Evolutionary conservation across 768 basidiomycete genomes (phyloP).

Genomic region (Calocera cornea): DNA sequence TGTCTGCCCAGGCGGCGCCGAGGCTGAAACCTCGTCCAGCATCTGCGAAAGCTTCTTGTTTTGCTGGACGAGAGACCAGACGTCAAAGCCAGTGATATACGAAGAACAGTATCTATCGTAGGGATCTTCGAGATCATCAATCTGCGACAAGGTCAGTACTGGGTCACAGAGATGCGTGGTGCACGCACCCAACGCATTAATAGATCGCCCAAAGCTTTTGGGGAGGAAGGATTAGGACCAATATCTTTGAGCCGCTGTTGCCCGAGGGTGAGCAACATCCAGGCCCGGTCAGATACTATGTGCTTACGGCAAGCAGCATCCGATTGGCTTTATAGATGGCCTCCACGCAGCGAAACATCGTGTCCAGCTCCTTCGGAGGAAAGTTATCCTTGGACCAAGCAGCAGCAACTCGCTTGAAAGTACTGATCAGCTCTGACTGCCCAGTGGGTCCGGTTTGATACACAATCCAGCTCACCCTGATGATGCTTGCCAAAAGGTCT

Average conservation of each 20-base stretch:
- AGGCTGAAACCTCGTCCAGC: slow-evolving; percentile 52
- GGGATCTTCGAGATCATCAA: slow-evolving; percentile 78
- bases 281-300: background rate
- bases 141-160: slow-evolving; percentile 34
- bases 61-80: slow-evolving; percentile 62
- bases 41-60: slow-evolving; percentile 60
- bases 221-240: slow-evolving; percentile 79
- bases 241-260: slow-evolving; percentile 84
- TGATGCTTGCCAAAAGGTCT: slow-evolving; percentile 75
- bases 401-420: slow-evolving; percentile 75
- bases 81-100: slow-evolving; percentile 66
- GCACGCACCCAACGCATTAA: slow-evolving; percentile 88
- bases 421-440: slow-evolving; percentile 4
- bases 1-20: slow-evolving; percentile 44
- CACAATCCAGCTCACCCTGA: slow-evolving; percentile 42
- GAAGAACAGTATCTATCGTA: slow-evolving; percentile 69
- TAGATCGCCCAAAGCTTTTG: slow-evolving; percentile 86
- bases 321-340: slow-evolving; percentile 86
- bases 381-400: slow-evolving; percentile 95
- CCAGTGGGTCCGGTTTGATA: slow-evolving; percentile 10
- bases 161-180: slow-evolving; percentile 9
- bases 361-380: slow-evolving; percentile 79
- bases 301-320: slow-evolving; percentile 52
- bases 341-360: slow-evolving; percentile 90
- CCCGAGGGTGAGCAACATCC: slow-evolving; percentile 6